A percentile compares a stretch with the other conserved stretches of the same genome.
Evolutionary conservation across 331 rosid genomes (phyloP).

Genomic region (Rosa hybrid): DNA sequence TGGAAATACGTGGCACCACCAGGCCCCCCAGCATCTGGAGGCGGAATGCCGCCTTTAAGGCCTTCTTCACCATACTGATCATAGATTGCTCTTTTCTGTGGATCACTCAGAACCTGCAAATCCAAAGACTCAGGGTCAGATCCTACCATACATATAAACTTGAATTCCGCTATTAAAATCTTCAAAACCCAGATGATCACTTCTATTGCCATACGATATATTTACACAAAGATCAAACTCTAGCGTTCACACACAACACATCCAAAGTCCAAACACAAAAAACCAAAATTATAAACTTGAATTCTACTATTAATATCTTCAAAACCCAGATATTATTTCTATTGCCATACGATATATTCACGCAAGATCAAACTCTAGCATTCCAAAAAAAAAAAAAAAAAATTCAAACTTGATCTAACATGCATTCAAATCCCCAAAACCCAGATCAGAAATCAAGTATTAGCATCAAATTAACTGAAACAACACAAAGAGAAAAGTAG

Average conservation of each 20-base stretch:
- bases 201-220: neutral
- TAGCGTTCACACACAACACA: neutral
- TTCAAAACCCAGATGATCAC: neutral
- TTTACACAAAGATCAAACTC: neutral
- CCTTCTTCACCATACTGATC: slow-evolving; percentile 92
- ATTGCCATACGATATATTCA: too few species aligned
- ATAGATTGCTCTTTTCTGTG: slow-evolving; percentile 76
- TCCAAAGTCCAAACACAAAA: neutral
- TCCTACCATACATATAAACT: neutral
- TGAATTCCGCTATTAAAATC: neutral
- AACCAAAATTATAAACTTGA: neutral
- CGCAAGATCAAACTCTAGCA: neutral
- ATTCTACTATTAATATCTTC: neutral
- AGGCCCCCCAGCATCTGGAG: slow-evolving; percentile 55
- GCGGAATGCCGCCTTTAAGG: slow-evolving; percentile 75
- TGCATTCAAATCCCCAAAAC: neutral
- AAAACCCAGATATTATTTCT: neutral
- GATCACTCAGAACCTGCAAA: slow-evolving; percentile 75
- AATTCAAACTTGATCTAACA: neutral
- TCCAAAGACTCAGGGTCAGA: neutral
- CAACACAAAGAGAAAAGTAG: neutral
- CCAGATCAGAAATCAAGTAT: neutral
- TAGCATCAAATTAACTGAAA: neutral
- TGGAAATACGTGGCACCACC: slow-evolving; percentile 72
- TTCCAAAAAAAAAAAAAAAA: neutral